Base-by-base conservation (phyloP, 352 stramenopile genomes). In the Phytopythium cucurbitacearum region DNA sequence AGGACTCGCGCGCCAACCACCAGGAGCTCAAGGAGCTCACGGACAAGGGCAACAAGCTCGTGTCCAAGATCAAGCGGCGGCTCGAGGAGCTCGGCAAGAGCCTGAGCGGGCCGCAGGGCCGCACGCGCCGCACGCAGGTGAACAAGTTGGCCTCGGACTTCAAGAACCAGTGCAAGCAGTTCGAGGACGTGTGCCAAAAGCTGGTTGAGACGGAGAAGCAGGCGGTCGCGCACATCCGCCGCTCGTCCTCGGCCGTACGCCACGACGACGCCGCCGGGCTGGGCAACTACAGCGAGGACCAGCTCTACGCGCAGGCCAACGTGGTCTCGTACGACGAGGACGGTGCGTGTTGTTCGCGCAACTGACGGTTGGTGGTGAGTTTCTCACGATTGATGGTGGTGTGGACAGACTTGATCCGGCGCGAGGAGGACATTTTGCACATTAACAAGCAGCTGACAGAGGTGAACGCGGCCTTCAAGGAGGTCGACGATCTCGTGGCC, bases 361-460 rank as follows among this genome's bases (percentile, higher is more conserved):
- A 28, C 21, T 28, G 21, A 28, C 21, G 11, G n/a, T 43, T 48
- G 8, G 36, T 53, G 28, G 33, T 45, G 32, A n/a, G 48, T 54
- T 9, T 3, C 38, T 50, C 3, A 36, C 15, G 8, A 11, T 6
- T 65, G 21, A 32, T 40, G 67, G 15, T 57, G 57, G 13, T 58
- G n/a, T 11, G 10, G 56, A 3, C 16, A 85, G 77, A 88, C 51
- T 44, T 88, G 51, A 48, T 66, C 11, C 72, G 77, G 56, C 68
- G 77, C 52, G 77, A 88, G 46, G 72, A 86, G 59, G 77, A 88
- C 53, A 78, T 88, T 51, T 51, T 88, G 10, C 77, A 86, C 62
- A 88, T 88, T 51, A 88, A 86, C 54, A 69, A 88, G 53, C 74
- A 86, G 61, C 59, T 88, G 33, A 66, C 73, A 6, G 77, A 88